Percentiles rank a stretch among this genome's conserved stretches.
Conservation (phyloP, 225 moss, liverwort and hornwort species). For the Neckera pumila region DNA sequence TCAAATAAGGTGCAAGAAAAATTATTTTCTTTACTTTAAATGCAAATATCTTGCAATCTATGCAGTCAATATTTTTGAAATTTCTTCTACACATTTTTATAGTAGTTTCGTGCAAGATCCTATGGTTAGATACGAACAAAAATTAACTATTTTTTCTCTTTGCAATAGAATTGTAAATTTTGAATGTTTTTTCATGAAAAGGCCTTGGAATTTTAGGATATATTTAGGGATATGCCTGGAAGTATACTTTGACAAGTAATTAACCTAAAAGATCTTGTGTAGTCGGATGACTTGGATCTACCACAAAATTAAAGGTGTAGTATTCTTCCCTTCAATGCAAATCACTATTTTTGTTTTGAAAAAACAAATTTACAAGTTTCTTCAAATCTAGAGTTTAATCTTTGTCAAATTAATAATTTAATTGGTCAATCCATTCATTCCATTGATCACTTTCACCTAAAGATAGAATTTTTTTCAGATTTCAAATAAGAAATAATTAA, state of each 20-base stretch:
- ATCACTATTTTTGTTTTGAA: neutral
- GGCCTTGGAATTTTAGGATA: no score
- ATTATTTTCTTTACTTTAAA: no score
- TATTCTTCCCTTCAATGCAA: neutral
- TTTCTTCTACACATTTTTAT: no score
- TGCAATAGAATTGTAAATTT: no score
- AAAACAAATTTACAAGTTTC: neutral
- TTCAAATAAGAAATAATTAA: neutral
- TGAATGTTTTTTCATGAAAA: no score
- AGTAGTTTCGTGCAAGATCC: no score
- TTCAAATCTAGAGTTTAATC: neutral
- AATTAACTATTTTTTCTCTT: no score
- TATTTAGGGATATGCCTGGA: fast-evolving
- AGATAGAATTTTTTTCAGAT: neutral
- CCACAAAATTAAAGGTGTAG: neutral
- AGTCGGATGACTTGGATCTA: neutral
- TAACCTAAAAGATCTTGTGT: neutral
- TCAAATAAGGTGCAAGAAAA: no score
- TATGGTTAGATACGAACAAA: no score
- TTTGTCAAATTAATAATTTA: no score
- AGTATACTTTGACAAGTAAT: neutral
- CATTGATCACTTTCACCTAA: neutral
- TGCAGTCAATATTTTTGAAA: no score
- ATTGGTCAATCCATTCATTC: neutral
- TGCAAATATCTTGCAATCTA: no score